phyloP scores from a whole-genome alignment of 2,329 filamentous ascomycete species.

The Hirsutella minnesotensis region DNA sequence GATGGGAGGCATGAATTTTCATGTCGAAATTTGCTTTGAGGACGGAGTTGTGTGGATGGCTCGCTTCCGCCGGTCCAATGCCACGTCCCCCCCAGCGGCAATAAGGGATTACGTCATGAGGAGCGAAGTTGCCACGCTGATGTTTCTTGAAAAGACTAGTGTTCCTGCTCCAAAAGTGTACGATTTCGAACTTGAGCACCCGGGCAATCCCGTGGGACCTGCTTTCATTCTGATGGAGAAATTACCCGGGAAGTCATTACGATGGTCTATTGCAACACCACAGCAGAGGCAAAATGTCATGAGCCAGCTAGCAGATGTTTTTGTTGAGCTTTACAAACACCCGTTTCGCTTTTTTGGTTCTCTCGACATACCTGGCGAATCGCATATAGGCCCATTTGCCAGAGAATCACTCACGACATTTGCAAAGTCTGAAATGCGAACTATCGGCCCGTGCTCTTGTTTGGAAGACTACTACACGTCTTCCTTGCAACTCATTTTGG shows the following conservation, averaged over 20 bases:
- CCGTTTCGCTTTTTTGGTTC: constrained; percentile 25
- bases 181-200: constrained; percentile 19
- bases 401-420: constrained; percentile 24
- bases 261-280: constrained; percentile 18
- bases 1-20: constrained; percentile 34
- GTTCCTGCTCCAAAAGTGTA: constrained; percentile 25
- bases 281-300: constrained; percentile 23
- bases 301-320: constrained; percentile 24
- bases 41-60: constrained; percentile 30
- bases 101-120: constrained; percentile 22
- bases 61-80: constrained; percentile 26
- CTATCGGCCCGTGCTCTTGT: constrained; percentile 22
- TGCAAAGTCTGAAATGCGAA: constrained; percentile 12
- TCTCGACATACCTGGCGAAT: constrained; percentile 13
- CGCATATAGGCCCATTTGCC: constrained; percentile 23
- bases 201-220: constrained; percentile 22
- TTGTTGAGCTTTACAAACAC: constrained; percentile 24
- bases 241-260: constrained; percentile 23
- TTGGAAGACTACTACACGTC: constrained; percentile 21
- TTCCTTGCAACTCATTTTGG: constrained; percentile 21
- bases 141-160: constrained; percentile 22
- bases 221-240: constrained; percentile 31
- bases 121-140: constrained; percentile 29
- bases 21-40: constrained; percentile 28
- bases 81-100: constrained; percentile 23